Evolutionary conservation across 257 asterid genomes (phyloP), one percentile per base, ranked within the genome.

Genomic region (Henckelia pumila): DNA sequence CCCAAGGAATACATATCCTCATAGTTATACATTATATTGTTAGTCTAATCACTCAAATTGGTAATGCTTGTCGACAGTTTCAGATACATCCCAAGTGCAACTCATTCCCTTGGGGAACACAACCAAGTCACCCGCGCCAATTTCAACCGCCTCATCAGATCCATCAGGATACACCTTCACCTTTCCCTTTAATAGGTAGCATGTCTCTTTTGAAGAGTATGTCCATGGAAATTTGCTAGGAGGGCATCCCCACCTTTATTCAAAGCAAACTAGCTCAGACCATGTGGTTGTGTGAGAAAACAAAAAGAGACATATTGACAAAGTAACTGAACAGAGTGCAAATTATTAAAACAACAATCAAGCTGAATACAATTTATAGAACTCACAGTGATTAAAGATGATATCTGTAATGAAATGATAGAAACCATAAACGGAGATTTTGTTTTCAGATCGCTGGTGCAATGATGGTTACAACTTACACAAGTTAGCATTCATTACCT

Each of bases 141-240:
- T 74, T 65, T 83, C 86, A 24, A 87, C 86, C 7, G 75, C 79
- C 68, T 81, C 86, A 16, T 77, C 77, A 20, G 82, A 73, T n/a
- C 85, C 92, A 2, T 85, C 84, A 8, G 89, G 88, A 26, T 75
- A 72, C 22, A 87, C 92, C 77, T 83, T 79, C 73, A 85, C 92
- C 73, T 81, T 87, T 37, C 95, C 95, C 76, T 87, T 69, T 74
- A 85, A 53, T 1, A 87, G 75, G 70, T 76, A 85, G 83, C 88
- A 85, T 4, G 89, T 87, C 79, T 87, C 95, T 25, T 29, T 80
- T 0, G 82, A 71, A 3, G 83, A 76, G 84, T 79, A 87, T 21
- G 92, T 81, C 95, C 92, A 87, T 7, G 95, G 92, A 61, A 87
- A 81, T 73, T 83, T 80, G 78, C 95, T 84, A 9, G 95, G 92